Evolutionary conservation across 441 rosid species (phyloP).

Genomic region (Gossypium gossypioides): DNA sequence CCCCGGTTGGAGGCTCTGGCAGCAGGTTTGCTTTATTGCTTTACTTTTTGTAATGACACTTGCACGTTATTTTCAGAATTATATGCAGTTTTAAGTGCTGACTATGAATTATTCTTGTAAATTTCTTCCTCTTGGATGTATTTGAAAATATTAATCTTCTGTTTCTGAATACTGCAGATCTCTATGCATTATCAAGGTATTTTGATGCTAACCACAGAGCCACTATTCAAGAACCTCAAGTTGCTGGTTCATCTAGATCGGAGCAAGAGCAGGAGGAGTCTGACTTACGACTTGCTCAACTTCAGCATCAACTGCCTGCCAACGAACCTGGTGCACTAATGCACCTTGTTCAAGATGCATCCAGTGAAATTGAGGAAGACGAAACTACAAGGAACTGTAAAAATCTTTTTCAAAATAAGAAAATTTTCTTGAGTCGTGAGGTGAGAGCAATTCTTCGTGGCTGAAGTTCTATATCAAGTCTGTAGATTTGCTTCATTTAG

Average conservation of each 20-base stretch:
- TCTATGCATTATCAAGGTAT: constrained; percentile 74
- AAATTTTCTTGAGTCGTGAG: constrained; percentile 83
- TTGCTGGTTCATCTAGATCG: constrained; percentile 30
- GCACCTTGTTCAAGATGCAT: constrained; percentile 63
- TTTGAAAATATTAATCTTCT: not conserved
- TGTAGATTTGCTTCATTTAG: not conserved
- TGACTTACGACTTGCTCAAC: constrained; percentile 79
- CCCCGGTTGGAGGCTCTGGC: constrained; percentile 80
- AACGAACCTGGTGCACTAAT: constrained; percentile 85
- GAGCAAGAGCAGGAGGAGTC: constrained; percentile 48
- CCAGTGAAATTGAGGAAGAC: constrained; percentile 57
- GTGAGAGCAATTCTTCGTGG: constrained; percentile 27
- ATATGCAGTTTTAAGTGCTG: not conserved
- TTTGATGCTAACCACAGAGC: constrained; percentile 47
- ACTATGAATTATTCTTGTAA: not conserved
- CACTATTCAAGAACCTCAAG: constrained; percentile 29
- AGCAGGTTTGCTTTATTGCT: constrained; percentile 43
- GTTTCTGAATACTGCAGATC: constrained; percentile 39
- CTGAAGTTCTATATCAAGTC: constrained; percentile 1
- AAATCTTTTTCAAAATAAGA: constrained; percentile 54
- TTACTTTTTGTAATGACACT: not conserved
- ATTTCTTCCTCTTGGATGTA: not conserved
- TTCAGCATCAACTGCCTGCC: constrained; percentile 81
- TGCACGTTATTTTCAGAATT: not conserved
- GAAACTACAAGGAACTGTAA: constrained; percentile 65